Conservation (phyloP, 1,139 yeast genomes). For the Pichia sp. region DNA sequence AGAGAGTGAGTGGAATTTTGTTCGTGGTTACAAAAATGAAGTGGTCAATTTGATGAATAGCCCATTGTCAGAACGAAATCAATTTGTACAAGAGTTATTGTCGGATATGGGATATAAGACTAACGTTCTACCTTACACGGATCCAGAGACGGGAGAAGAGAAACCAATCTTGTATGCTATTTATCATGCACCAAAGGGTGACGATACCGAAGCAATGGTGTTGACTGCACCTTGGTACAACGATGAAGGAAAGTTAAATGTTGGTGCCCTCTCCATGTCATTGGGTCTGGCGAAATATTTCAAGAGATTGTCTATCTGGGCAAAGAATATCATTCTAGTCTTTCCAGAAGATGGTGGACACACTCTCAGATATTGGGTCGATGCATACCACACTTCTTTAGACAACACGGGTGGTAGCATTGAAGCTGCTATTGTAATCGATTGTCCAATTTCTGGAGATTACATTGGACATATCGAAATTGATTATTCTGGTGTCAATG, state of each 20-base stretch:
- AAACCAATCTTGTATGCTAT: slow-evolving; percentile 60
- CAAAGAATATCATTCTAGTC: slow-evolving; percentile 84
- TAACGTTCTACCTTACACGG: slow-evolving; percentile 28
- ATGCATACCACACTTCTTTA: slow-evolving; percentile 81
- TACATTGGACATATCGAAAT: slow-evolving; percentile 70
- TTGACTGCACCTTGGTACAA: slow-evolving; percentile 81
- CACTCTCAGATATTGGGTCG: slow-evolving; percentile 83
- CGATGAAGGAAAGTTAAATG: slow-evolving; percentile 50
- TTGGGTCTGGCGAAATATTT: slow-evolving; percentile 74
- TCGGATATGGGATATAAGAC: slow-evolving; percentile 69
- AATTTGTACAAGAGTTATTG: slow-evolving; percentile 51
- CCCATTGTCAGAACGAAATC: slow-evolving; percentile 34
- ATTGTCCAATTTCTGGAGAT: slow-evolving; percentile 63
- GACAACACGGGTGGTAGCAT: slow-evolving; percentile 93
- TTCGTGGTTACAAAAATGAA: slow-evolving; percentile 76
- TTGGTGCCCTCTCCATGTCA: slow-evolving; percentile 74
- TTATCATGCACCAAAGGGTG: slow-evolving; percentile 91
- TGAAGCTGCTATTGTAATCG: slow-evolving; percentile 85
- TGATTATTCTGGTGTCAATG: slow-evolving; percentile 83
- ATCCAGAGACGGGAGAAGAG: slow-evolving; percentile 11
- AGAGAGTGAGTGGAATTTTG: slow-evolving; percentile 90
- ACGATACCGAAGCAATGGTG: slow-evolving; percentile 93
- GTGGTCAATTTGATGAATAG: slow-evolving; percentile 33
- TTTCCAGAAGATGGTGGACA: slow-evolving; percentile 66
- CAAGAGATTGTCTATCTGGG: slow-evolving; percentile 86